Evolutionary conservation across 2,329 filamentous ascomycete species (phyloP).

Genomic region (Diaporthe destruens): DNA sequence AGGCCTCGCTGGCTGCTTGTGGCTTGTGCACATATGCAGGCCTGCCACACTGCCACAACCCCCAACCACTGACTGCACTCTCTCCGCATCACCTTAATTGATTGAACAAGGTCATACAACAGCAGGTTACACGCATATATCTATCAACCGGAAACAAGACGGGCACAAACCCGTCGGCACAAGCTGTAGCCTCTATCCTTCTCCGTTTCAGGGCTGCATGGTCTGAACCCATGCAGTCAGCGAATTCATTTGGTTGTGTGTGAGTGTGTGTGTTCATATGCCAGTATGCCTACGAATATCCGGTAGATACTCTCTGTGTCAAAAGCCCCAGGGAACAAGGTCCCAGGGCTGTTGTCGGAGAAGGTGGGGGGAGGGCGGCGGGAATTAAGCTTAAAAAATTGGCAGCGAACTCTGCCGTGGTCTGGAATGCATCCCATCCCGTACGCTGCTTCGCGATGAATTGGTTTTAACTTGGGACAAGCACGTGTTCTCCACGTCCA

Average conservation of each 20-base stretch:
- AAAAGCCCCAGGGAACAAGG: constrained; percentile 20
- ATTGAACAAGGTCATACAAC: neutral
- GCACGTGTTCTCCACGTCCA: constrained; percentile 2
- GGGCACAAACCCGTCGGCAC: neutral
- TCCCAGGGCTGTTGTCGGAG: neutral
- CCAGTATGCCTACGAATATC: neutral
- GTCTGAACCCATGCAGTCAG: neutral
- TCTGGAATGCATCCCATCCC: neutral
- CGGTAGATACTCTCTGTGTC: neutral
- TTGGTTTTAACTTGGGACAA: neutral
- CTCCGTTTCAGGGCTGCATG: neutral
- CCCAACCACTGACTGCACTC: neutral
- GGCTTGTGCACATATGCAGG: constrained; percentile 2
- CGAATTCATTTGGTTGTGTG: neutral
- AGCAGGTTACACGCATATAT: neutral
- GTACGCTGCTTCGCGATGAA: neutral
- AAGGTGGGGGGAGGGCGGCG: neutral
- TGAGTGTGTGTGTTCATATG: neutral
- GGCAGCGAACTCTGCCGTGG: constrained; percentile 5
- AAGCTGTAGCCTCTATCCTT: neutral
- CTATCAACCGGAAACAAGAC: neutral
- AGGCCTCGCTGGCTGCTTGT: constrained; percentile 17
- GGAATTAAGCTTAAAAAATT: constrained; percentile 34
- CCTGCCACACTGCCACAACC: too few relatives aligned
- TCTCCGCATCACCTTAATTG: neutral